These are phyloP conservation scores for Miscanthus lutarioriparius DNA, from an alignment of 176 grass and related monocot genomes.

Conservation along the genomic window DNA sequence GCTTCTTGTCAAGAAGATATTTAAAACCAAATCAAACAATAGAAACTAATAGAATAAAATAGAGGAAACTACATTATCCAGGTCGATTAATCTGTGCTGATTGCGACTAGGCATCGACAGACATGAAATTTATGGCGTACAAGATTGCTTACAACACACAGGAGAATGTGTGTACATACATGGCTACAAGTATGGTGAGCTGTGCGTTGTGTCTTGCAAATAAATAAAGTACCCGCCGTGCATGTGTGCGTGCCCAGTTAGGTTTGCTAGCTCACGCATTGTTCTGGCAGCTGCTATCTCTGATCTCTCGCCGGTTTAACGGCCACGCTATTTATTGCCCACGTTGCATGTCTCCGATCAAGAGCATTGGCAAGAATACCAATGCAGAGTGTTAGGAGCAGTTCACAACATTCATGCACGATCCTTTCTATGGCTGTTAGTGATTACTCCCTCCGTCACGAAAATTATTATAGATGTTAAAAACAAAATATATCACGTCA, in stretches of 20 bases:
- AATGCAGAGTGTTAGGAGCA: background rate
- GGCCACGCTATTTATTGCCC: slow-evolving; percentile 42
- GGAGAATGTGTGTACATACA: background rate
- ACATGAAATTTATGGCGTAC: slow-evolving; percentile 39
- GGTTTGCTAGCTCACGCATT: background rate
- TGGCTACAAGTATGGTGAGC: background rate
- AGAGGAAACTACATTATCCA: background rate
- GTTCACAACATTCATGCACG: background rate
- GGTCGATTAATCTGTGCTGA: slow-evolving; percentile 27
- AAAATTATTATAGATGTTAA: no score
- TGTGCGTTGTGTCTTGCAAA: background rate
- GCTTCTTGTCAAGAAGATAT: background rate
- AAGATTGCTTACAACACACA: background rate
- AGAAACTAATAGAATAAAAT: background rate
- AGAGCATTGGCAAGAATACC: background rate
- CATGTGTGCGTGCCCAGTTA: no score
- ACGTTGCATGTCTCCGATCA: slow-evolving; percentile 25
- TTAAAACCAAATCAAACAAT: background rate
- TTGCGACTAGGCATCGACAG: slow-evolving; percentile 32
- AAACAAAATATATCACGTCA: no score
- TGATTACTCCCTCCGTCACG: no score
- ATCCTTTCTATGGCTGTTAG: no score
- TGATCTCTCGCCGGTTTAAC: background rate
- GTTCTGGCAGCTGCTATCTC: slow-evolving; percentile 1
- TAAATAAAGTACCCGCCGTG: background rate